A percentile compares a stretch with the other conserved stretches of the same genome.
Conservation (phyloP, 345 rosid genomes). For the Odontarrhena argentea region DNA sequence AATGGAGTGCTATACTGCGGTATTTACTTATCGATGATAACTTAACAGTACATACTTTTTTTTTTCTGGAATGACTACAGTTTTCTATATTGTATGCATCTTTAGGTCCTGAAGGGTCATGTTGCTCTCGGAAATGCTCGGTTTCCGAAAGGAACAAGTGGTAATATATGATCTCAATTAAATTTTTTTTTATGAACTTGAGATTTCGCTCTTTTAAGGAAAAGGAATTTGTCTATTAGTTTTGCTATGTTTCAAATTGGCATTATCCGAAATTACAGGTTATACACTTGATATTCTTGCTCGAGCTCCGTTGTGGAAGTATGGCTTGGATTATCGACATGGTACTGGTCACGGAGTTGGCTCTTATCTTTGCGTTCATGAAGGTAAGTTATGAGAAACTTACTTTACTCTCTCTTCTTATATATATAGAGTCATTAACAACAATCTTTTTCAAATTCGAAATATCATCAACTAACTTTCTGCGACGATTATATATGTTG, state of each 20-base stretch:
- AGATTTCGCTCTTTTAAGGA: neutral
- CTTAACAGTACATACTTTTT: neutral
- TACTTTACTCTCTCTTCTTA: slow-evolving; percentile 11
- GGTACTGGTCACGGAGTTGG: slow-evolving; percentile 99
- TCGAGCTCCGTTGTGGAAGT: slow-evolving; percentile 81
- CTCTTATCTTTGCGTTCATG: slow-evolving; percentile 93
- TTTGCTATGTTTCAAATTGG: neutral
- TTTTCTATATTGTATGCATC: slow-evolving; percentile 6
- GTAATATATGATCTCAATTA: slow-evolving; percentile 43
- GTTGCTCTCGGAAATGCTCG: slow-evolving; percentile 80
- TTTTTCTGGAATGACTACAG: neutral
- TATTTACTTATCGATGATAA: slow-evolving; percentile 37
- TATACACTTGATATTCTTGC: slow-evolving; percentile 92
- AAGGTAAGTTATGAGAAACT: slow-evolving; percentile 57
- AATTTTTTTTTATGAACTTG: neutral
- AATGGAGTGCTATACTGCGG: slow-evolving; percentile 87
- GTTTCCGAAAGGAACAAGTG: slow-evolving; percentile 90
- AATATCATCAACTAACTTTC: neutral
- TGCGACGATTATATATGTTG: slow-evolving; percentile 12
- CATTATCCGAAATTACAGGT: slow-evolving; percentile 47
- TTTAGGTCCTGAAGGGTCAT: slow-evolving; percentile 91
- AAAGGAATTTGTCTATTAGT: neutral
- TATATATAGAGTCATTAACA: neutral
- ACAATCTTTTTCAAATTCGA: neutral
- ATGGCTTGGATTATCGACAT: slow-evolving; percentile 95